Percentiles rank a stretch among this genome's conserved stretches.
phyloP scores from a whole-genome alignment of 352 stramenopile genomes.

The Globisporangium nagaii region DNA sequence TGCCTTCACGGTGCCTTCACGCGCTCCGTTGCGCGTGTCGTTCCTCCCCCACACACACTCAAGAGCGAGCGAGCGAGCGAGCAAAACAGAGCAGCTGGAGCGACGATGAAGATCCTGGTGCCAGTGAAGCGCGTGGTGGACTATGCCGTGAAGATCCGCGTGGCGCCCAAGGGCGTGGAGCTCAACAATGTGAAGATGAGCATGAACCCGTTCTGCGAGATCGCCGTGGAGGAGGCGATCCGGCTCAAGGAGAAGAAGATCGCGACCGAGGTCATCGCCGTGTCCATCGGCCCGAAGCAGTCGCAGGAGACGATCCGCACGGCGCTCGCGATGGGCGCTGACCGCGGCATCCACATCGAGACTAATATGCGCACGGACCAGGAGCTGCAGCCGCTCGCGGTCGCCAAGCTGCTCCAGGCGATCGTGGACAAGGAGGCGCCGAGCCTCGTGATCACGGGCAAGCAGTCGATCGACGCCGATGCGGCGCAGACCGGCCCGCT shows the following conservation, averaged over 20 bases:
- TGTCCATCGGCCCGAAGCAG: constrained; percentile 97
- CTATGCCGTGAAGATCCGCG: constrained; percentile 98
- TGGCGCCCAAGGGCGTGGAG: constrained; percentile 93
- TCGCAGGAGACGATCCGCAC: constrained; percentile 96
- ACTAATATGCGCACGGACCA: constrained; percentile 96
- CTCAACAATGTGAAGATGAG: constrained; percentile 99
- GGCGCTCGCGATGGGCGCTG: constrained; percentile 90
- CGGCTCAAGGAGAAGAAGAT: constrained; percentile 98
- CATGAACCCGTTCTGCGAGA: constrained; percentile 99
- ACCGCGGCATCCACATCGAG: constrained; percentile 96
- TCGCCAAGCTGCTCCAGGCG: constrained; percentile 95
- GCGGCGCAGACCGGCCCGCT: constrained; percentile 90
- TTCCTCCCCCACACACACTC: no score
- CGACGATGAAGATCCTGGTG: constrained; percentile 90
- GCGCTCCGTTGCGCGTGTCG: not conserved
- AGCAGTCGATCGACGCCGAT: constrained; percentile 93
- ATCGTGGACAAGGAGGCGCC: constrained; percentile 92
- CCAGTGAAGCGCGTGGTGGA: constrained; percentile 97
- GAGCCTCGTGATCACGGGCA: constrained; percentile 96
- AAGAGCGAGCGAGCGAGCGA: no score
- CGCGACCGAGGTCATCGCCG: constrained; percentile 92
- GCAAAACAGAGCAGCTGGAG: not conserved
- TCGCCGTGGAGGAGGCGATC: constrained; percentile 97
- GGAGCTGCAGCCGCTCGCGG: constrained; percentile 96
- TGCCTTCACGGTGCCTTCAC: not conserved